Evolutionary conservation across 345 rosid genomes (phyloP), one percentile per base, ranked within the genome.

Genomic region (Nephelium lappaceum): DNA sequence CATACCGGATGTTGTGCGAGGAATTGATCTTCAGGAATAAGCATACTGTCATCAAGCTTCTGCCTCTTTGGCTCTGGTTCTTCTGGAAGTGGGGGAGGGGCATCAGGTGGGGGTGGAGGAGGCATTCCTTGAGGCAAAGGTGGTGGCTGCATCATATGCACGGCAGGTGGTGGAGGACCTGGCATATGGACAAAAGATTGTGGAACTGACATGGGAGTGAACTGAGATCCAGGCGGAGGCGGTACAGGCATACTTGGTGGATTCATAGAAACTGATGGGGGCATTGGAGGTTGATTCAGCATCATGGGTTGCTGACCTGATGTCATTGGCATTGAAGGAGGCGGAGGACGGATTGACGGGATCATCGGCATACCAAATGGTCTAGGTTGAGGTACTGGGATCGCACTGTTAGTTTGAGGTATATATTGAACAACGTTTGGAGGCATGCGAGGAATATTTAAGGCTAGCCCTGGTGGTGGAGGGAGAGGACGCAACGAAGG

Each of bases 51-150:
- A 75, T 93, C 97, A n/a, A 90, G 89, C 86, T 85, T 93, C 78
- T 89, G 98, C 84, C 93, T 91, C 88, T 93, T 95, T 64, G 93
- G 93, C 81, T 93, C 98, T 4, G 98, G 97, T 83, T 95, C 99
- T 67, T 93, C 97, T 2, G 99, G 99, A 83, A 91, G 99, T 11
- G 98, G 98, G 41, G 97, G 98, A 63, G 94, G 97, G 82, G 97
- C 88, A 77, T 87, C 92, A 55, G 87, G 68, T 63, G 78, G 78
- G n/a, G 78, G 87, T n/a, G 87, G 92, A 8, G 92, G 92, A 6
- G 91, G 89, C 83, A 87, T 77, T 74, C 89, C 90, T 71, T 79
- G 86, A 25, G 90, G 81, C 49, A 81, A 70, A 76, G 90, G 89
- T 3, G 91, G 92, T 0, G 84, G 91, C 0, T 84, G 84, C 89